phyloP scores from a whole-genome alignment of 2,329 filamentous ascomycete species.

The Aspergillus quadrilineatus region DNA sequence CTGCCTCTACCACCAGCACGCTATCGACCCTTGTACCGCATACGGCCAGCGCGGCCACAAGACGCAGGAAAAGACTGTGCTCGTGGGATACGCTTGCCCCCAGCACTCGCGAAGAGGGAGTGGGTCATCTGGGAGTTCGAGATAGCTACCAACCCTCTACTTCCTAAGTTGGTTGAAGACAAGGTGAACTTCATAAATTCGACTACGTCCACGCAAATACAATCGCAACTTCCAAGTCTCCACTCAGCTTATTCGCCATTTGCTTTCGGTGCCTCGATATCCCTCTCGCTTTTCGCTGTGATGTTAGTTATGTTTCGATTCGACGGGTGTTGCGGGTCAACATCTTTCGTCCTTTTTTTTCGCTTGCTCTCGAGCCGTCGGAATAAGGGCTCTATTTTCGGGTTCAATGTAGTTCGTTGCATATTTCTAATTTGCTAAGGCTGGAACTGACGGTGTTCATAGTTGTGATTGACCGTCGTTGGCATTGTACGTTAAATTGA shows the following conservation, averaged over 20 bases:
- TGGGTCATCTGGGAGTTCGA: not conserved
- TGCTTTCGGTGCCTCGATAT: not conserved
- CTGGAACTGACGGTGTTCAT: not conserved
- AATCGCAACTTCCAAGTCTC: not conserved
- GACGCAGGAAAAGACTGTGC: constrained; percentile 71
- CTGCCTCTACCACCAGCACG: constrained; percentile 85
- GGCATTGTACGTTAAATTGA: not conserved
- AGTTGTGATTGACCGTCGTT: not conserved
- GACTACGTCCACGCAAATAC: not conserved
- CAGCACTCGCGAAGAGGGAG: constrained; percentile 44
- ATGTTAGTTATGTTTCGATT: not conserved
- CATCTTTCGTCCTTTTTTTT: not conserved
- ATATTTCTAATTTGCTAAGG: not conserved
- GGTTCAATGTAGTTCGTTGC: not conserved
- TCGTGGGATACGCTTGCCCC: constrained; percentile 78
- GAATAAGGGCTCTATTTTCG: not conserved
- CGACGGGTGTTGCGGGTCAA: not conserved
- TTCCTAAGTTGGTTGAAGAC: not conserved
- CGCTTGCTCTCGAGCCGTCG: not conserved
- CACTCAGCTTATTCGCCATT: not conserved
- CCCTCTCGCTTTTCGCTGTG: not conserved
- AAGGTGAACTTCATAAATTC: not conserved
- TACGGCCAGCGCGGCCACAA: constrained; percentile 72
- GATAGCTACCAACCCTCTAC: not conserved
- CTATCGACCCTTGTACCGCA: constrained; percentile 75